These are phyloP conservation scores for Fusarium praegraminearum DNA, from an alignment of 2,329 filamentous ascomycete genomes.

Conservation along the genomic window DNA sequence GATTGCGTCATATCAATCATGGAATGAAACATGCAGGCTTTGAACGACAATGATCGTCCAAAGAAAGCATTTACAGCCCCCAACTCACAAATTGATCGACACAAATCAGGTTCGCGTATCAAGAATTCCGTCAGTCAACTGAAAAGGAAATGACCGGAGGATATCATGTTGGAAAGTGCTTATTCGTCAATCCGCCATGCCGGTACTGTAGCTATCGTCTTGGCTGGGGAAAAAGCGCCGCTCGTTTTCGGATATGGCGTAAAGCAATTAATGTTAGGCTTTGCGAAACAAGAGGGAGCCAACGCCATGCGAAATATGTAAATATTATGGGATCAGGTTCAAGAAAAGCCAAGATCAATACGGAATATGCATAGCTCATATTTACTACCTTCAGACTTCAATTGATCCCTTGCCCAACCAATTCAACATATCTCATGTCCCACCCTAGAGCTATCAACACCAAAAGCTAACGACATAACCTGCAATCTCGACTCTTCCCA, in stretches of 20 bases:
- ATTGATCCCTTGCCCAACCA: accelerated
- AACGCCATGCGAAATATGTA: not conserved
- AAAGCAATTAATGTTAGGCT: no score
- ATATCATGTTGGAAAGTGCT: not conserved
- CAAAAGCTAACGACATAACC: accelerated
- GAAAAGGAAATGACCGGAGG: not conserved
- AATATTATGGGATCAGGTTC: accelerated
- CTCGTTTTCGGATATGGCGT: no score
- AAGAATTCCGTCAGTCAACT: not conserved
- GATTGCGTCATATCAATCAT: not conserved
- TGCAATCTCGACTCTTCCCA: accelerated
- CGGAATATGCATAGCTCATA: no score
- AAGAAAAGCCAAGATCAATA: not conserved
- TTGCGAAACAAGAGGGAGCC: not conserved
- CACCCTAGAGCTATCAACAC: slow-evolving; percentile 2
- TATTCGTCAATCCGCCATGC: not conserved
- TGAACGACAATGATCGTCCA: not conserved
- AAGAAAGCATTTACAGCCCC: not conserved
- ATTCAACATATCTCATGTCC: not conserved
- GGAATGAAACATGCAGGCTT: not conserved
- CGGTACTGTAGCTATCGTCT: not conserved
- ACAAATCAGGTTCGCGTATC: not conserved
- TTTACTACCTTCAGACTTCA: not conserved
- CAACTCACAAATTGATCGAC: not conserved
- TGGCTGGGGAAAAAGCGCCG: not conserved